phyloP scores from a whole-genome alignment of 257 asterid genomes.

The Voacanga thouarsii region DNA sequence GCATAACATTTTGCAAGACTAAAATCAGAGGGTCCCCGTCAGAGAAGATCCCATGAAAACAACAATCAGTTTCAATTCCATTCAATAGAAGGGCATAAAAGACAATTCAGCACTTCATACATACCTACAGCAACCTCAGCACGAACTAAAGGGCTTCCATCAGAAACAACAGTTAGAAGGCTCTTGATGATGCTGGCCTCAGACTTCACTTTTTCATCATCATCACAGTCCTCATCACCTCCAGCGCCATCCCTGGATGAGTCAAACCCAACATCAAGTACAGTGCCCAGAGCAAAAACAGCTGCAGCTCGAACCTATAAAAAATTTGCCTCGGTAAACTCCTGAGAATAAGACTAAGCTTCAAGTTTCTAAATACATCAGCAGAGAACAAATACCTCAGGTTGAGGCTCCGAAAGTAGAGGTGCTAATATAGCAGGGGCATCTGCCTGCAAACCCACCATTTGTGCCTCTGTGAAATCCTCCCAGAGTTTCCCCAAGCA shows the following conservation, averaged over 20 bases:
- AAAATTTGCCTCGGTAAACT: constrained; percentile 5
- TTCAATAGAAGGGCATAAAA: neutral
- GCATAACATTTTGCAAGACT: neutral
- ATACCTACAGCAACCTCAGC: constrained; percentile 98
- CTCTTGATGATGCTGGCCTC: constrained; percentile 68
- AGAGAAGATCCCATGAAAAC: neutral
- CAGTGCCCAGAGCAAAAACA: constrained; percentile 84
- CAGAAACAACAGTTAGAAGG: constrained; percentile 76
- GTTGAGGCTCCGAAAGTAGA: constrained; percentile 91
- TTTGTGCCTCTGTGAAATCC: constrained; percentile 87
- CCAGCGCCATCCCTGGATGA: constrained; percentile 74
- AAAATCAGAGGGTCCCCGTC: neutral
- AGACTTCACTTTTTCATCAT: constrained; percentile 85
- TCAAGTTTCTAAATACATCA: neutral
- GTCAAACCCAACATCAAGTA: constrained; percentile 79
- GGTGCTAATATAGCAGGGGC: constrained; percentile 82
- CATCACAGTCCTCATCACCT: constrained; percentile 73
- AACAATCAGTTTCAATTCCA: neutral
- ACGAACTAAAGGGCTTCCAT: constrained; percentile 97
- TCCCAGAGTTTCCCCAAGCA: constrained; percentile 98
- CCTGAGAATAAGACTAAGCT: neutral
- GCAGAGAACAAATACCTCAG: constrained; percentile 63
- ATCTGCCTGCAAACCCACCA: constrained; percentile 75
- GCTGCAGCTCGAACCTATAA: constrained; percentile 94
- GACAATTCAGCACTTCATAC: constrained; percentile 18